Evolutionary conservation across 2,329 filamentous ascomycete genomes (phyloP).

Genomic region (Ascosphaera pollenicola): DNA sequence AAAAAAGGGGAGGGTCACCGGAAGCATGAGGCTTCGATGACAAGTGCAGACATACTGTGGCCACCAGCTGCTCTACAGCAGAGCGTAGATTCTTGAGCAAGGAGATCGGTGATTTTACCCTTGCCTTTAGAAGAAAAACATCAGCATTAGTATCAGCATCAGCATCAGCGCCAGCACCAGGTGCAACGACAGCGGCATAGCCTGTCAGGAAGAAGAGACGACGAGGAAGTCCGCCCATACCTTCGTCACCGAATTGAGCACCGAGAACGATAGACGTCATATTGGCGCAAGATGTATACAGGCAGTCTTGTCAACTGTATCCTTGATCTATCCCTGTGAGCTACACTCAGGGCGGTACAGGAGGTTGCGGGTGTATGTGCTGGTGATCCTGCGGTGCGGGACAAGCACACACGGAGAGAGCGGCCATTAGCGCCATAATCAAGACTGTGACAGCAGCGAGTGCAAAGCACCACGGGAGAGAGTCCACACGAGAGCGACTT

Average conservation of each 20-base stretch:
- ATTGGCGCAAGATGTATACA: neutral
- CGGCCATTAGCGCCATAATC: too few species aligned
- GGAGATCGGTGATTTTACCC: constrained; percentile 26
- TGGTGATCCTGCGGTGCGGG: too few species aligned
- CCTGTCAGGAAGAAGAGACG: too few species aligned
- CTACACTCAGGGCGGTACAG: too few species aligned
- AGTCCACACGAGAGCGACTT: neutral
- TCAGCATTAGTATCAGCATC: constrained; percentile 1
- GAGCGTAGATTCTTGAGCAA: constrained; percentile 21
- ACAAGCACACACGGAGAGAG: too few species aligned
- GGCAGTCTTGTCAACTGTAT: too few species aligned
- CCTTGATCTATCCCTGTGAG: too few species aligned
- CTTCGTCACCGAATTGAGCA: constrained; percentile 27
- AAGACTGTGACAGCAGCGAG: too few species aligned
- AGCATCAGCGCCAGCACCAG: neutral
- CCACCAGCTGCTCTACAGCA: constrained; percentile 25
- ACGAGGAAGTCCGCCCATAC: constrained; percentile 3
- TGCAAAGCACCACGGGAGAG: too few species aligned
- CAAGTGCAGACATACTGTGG: constrained; percentile 18
- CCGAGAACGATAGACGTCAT: constrained; percentile 23
- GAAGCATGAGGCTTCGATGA: neutral
- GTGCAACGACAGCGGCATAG: neutral
- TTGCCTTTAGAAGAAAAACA: constrained; percentile 14
- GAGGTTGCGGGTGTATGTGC: too few species aligned
- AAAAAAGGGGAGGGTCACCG: neutral